Base-by-base conservation (phyloP, 768 basidiomycete species). In the Boletus rufocinnamomeus region DNA sequence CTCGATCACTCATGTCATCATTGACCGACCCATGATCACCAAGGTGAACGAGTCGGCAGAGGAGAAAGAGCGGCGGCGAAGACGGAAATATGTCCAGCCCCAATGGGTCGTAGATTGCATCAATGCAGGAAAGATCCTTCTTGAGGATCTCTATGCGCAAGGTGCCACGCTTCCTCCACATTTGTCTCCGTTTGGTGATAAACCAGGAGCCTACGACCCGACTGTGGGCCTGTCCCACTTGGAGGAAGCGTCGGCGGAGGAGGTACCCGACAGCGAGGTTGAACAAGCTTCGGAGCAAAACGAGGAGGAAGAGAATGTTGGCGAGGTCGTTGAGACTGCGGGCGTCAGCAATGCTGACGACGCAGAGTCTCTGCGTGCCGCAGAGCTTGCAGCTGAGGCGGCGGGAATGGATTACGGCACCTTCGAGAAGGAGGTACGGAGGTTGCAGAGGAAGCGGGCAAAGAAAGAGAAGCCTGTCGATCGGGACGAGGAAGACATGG, bases 71-170 rank as follows among this genome's bases (percentile, higher is more conserved):
- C 78, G 82, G 44, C 80, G 85, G 38, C 75, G 80, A 45, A 84
- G 84, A 71, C 82, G 94, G 67, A 93, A 91, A 69, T 93, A 90
- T 72, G 82, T 98, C 19, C 97, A 98, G 73, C 97, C 97, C 13
- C 96, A 98, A 73, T 98, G 97, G 97, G 83, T 97, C 34, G 92
- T 93, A 37, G 97, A 99, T 72, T 97, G 91, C 72, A 86, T 97
- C 70, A 99, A 99, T 71, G 82, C 85, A 9, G 87, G 88, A 11
- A 91, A 83, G 71, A 82, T 96, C 58, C 80, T 98, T 30, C 81
- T 93, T 1, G 91, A 95, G 66, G 95, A 91, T 59, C 80, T 82
- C 28, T 98, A 98, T 70, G 81, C 79, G 25, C 95, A 94, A 68
- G 97, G 95, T 3, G 84, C 84, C 62, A 82, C 84, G 2, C 83